Base-by-base conservation (phyloP, 2,329 filamentous ascomycete genomes). In the Emergomyces orientalis region DNA sequence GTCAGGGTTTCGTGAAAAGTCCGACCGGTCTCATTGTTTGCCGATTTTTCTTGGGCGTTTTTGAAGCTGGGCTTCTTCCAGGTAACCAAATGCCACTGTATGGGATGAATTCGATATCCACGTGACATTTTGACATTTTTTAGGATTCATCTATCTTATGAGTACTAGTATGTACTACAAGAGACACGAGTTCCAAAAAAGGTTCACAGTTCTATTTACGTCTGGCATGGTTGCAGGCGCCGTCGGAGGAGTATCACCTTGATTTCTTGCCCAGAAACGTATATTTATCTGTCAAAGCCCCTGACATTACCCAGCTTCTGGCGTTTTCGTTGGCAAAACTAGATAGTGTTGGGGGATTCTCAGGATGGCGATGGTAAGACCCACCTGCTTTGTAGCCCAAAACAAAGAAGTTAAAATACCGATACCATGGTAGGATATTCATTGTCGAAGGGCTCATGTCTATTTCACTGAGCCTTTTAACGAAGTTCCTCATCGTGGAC, bases 401-500 rank as follows among this genome's bases (percentile, higher is more conserved):
- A 8, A 22, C 13, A 41, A 27, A 22, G 54, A 25, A 13, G n/a
- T 43, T 5, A 9, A 32, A 30, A 32, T 39, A 32, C 39, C 45
- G 17, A 59, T 45, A 59, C 7, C 11, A n/a, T 32, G 22, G 34
- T 43, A 45, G 39, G 39, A 77, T 81, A 52, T 81, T 81, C 67
- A 78, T 81, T 52, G 68, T 77, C 6, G 80, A 84, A 68, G 81
- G 80, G 2, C 71, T 81, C 22, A 69, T 75, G 17, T 84, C 81
- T 0, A 71, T 83, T 8, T 60, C 79, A 1, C 57, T 81, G 0
- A 79, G 81, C 11, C 67, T 81, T 5, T 68, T 76, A 2, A 76
- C 84, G 17, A 83, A 80, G 72, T 83, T 85, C 59, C 66, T 77
- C 65, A 72, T 81, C 52, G 73, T 73, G 47, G 76, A 79, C 63